Base-by-base conservation (phyloP, 2,329 filamentous ascomycete genomes). In the Seiridium unicorne region DNA sequence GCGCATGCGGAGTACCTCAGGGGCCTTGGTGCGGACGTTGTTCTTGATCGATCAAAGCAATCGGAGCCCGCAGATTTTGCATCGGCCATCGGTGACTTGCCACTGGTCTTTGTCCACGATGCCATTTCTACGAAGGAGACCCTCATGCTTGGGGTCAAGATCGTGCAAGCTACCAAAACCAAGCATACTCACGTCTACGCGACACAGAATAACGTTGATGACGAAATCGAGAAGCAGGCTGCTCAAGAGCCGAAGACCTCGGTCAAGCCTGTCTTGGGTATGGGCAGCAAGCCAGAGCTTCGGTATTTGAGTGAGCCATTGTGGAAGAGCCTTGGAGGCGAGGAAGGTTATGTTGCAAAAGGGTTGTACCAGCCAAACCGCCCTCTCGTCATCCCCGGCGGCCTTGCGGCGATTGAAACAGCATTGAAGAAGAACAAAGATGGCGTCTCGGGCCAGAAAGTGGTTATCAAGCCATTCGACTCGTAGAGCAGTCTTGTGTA, bases 101-200 rank as follows among this genome's bases (percentile, higher is more conserved):
- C 70, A 0, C 60, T 74, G 9, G 64, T 64, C 4, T 71, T 71
- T 35, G 68, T 75, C 10, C 72, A 65, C 49, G 73, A 75, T 56
- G 46, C 67, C 26, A 74, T 74, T 54, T 71, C 72, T 1, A 46
- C 58, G 4, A 58, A 62, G 47, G 65, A 64, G 4, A 75, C 72
- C 13, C 72, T 74, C 55, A 38, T 35, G 5, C 63, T 73, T 11
- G 72, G 70, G 6, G 68, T 74, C 31, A 56, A 70, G 61, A 69
- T 71, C 11, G 54, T 68, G 6, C 69, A 65, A 55, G 60, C 55
- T 11, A 61, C 59, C 18, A 51, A 63, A 55, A 66, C 61, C 3
- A 47, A 62, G 35, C 55, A 57, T 46, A 63, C 64, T 55, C 58
- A 64, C 7, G 64, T 71, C 34, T 44, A 66, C 26, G 55, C 55